These are phyloP conservation scores for Talaromyces atroroseus DNA, from an alignment of 2,329 filamentous ascomycete species.

Conservation along the genomic window DNA sequence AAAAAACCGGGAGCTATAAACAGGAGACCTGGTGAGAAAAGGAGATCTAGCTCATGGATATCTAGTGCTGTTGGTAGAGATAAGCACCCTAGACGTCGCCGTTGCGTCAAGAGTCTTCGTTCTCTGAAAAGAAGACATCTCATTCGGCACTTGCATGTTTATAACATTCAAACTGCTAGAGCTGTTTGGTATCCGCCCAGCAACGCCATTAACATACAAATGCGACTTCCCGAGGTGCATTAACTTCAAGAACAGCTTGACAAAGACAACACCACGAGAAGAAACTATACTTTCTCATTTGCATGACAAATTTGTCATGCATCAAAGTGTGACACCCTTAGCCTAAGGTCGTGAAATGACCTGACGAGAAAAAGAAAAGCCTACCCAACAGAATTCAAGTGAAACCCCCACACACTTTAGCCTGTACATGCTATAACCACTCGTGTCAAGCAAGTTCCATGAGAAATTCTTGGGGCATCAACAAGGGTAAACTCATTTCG, in stretches of 20 bases:
- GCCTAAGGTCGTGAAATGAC: neutral
- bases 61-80: neutral
- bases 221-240: neutral
- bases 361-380: neutral
- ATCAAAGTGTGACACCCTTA: neutral
- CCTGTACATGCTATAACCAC: neutral
- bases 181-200: neutral
- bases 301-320: neutral
- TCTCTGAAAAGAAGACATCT: neutral
- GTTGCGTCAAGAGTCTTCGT: neutral
- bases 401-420: neutral
- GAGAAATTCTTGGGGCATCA: neutral
- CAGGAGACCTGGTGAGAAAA: constrained; percentile 62
- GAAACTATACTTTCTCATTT: neutral
- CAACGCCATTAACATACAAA: neutral
- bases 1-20: constrained; percentile 58
- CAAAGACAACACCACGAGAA: neutral
- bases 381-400: neutral
- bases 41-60: neutral
- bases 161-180: neutral
- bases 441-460: neutral
- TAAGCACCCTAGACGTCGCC: neutral
- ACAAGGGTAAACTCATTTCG: neutral
- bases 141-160: neutral
- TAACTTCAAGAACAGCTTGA: neutral